These are phyloP conservation scores for Trichosanthes truncata DNA, from an alignment of 306 rosid species.

Conservation along the genomic window DNA sequence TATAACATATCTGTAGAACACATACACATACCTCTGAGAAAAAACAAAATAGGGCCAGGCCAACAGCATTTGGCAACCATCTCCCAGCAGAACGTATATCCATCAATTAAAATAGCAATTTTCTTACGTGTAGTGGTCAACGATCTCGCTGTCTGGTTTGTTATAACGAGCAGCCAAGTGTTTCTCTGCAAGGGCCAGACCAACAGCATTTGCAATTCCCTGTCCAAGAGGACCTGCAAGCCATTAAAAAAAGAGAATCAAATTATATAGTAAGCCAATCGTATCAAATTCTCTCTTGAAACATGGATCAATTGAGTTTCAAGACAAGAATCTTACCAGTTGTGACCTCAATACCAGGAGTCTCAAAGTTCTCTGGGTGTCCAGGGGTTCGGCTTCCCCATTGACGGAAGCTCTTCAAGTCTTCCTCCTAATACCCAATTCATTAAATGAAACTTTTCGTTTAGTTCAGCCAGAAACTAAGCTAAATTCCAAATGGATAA, in stretches of 20 bases:
- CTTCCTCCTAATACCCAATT: conserved; percentile 53
- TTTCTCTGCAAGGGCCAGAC: conserved; percentile 96
- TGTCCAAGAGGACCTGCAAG: conserved; percentile 94
- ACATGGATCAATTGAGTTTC: background rate
- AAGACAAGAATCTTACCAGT: conserved; percentile 51
- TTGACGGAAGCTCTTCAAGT: conserved; percentile 78
- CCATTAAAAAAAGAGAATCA: background rate
- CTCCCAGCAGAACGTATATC: too few relatives aligned
- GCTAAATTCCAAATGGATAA: background rate
- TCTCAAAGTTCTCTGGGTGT: conserved; percentile 97
- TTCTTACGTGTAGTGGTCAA: conserved; percentile 90
- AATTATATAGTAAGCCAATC: background rate
- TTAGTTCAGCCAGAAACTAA: background rate
- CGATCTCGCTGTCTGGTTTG: conserved; percentile 80
- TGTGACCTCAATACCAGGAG: conserved; percentile 86
- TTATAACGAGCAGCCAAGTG: conserved; percentile 95
- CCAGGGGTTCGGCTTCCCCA: conserved; percentile 96
- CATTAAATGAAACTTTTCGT: conserved; percentile 8
- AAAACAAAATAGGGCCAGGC: background rate
- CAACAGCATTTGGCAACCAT: background rate
- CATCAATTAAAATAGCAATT: background rate
- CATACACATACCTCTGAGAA: background rate
- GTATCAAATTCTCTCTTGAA: background rate
- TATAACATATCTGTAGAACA: conserved; percentile 49
- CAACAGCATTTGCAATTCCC: conserved; percentile 96